phyloP scores from a whole-genome alignment of 805 yeast species.

The Debaryomyces hansenii region DNA sequence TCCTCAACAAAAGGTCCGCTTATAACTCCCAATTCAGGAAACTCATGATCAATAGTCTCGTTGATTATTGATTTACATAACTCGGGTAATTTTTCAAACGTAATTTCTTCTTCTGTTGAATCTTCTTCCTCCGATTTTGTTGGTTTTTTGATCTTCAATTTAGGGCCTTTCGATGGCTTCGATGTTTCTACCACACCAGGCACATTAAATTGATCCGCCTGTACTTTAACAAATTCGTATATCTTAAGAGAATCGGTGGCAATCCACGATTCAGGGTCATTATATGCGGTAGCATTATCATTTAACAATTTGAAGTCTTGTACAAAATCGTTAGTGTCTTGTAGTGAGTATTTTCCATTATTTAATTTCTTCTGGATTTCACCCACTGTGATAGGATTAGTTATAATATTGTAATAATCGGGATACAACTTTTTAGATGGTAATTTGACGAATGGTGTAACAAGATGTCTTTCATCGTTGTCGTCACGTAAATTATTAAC shows the following conservation, averaged over 20 bases:
- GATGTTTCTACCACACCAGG: background rate
- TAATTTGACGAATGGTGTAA: conserved; percentile 31
- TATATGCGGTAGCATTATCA: conserved; percentile 40
- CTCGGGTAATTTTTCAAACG: conserved; percentile 19
- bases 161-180: conserved; percentile 6
- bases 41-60: conserved; percentile 44
- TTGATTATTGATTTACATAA: conserved; percentile 28
- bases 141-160: conserved; percentile 12
- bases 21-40: conserved; percentile 50
- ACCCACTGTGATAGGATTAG: conserved; percentile 31
- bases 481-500: conserved; percentile 34
- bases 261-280: conserved; percentile 50
- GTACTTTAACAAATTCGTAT: conserved; percentile 54
- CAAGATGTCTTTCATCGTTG: conserved; percentile 19
- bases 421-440: conserved; percentile 40
- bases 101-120: conserved; percentile 7
- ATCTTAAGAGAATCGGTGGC: conserved; percentile 65
- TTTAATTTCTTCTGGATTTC: conserved; percentile 35
- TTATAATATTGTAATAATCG: conserved; percentile 37
- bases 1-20: conserved; percentile 75
- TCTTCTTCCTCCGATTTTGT: conserved; percentile 5
- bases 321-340: conserved; percentile 40
- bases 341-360: conserved; percentile 39
- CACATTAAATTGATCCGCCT: conserved; percentile 36
- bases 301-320: conserved; percentile 35